Evolutionary conservation across 306 rosid genomes (phyloP), one percentile per base, ranked within the genome.

Genomic region (Sindora glabra): DNA sequence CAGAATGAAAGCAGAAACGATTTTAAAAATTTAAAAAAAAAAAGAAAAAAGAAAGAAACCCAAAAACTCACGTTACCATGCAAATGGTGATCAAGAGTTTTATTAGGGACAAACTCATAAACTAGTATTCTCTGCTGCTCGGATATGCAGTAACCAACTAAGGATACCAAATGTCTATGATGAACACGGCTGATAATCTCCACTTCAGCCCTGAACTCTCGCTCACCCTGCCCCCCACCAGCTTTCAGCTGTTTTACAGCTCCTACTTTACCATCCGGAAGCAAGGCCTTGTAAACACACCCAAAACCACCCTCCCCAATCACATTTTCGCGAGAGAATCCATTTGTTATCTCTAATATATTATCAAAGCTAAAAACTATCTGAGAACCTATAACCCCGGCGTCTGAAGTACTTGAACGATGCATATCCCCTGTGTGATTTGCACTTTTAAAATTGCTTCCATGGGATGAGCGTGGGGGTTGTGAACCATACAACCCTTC

Each of bases 61-160:
- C n/a, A n/a, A n/a, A n/a, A n/a, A n/a, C 80, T 45, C 79, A 48
- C 62, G 59, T 72, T 76, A 85, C 95, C 80, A 75, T 86, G 95
- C 82, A 94, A 72, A 77, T 94, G 99, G 64, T 94, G 89, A 74
- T 77, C 84, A 46, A 94, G 87, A 71, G 86, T 94, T 30, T 79
- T 72, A 49, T 94, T 94, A 16, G 99, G 84, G 74, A 94, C 94
- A 51, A 52, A 94, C 72, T 94, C 99, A 69, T 94, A 94, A n/a
- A n/a, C n/a, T n/a, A 29, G 8, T 4, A 29, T 29, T 51, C 89
- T 69, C 55, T 79, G 89, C 70, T 73, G 62, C 8, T 82, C 78
- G 11, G 74, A 76, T 56, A 79, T 79, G 56, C 89, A 82, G 58
- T 79, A 79, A 67, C 89, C 89, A 32, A 82, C 89, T 8, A 82